Percentiles rank a stretch among this genome's conserved stretches.
phyloP scores from a whole-genome alignment of 2,329 filamentous ascomycete genomes.

The Gnomoniopsis smithogilvyi region DNA sequence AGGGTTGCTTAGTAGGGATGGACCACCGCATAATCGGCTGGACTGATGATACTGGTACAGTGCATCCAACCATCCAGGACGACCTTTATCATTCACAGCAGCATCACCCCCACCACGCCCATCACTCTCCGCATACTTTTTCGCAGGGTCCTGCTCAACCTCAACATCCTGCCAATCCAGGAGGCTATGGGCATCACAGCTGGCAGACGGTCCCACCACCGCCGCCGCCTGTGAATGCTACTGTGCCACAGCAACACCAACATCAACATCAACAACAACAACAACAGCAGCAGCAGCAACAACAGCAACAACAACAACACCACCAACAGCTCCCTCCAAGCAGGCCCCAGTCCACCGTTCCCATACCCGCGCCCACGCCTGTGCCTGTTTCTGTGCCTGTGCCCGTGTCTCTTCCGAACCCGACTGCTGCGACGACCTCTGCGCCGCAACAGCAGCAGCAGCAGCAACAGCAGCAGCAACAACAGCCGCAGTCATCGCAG shows the following conservation, averaged over 20 bases:
- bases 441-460: conserved; percentile 14
- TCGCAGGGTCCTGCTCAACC: conserved; percentile 17
- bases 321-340: conserved; percentile 20
- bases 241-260: conserved; percentile 18
- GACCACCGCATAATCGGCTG: conserved; percentile 19
- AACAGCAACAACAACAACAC: conserved; percentile 18
- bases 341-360: conserved; percentile 16
- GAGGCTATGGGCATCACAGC: conserved; percentile 18
- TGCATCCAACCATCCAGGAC: conserved; percentile 18
- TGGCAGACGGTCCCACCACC: conserved; percentile 23
- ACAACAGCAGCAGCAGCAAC: conserved; percentile 12
- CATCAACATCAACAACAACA: conserved; percentile 14
- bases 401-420: conserved; percentile 3
- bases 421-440: conserved; percentile 8
- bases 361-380: conserved; percentile 15
- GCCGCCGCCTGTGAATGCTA: conserved; percentile 17
- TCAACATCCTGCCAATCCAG: conserved; percentile 18
- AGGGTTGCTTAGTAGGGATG: not conserved
- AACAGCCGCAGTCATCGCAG: not conserved
- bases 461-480: not conserved
- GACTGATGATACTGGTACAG: conserved; percentile 17
- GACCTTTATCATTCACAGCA: conserved; percentile 12
- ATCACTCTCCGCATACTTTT: conserved; percentile 16
- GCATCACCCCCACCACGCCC: conserved; percentile 9
- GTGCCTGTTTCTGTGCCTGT: conserved; percentile 12